Conservation (phyloP, 345 rosid genomes). For the Pugionium dolabratum region DNA sequence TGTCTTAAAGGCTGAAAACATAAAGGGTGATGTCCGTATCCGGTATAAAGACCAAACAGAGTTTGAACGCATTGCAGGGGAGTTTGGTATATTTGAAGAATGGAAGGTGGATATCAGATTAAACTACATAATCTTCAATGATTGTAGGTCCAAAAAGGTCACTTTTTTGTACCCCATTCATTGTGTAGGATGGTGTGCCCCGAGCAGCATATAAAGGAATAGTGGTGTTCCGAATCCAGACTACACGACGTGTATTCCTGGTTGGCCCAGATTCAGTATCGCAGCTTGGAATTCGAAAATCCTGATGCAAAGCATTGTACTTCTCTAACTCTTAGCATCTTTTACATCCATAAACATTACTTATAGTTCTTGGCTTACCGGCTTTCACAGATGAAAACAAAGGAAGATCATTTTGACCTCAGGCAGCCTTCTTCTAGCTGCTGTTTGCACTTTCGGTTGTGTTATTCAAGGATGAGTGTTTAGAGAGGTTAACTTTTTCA, state of each 20-base stretch:
- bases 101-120: conserved; percentile 71
- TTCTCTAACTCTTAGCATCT: conserved; percentile 21
- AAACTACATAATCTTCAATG: conserved; percentile 9
- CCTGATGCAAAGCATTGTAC: conserved; percentile 41
- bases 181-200: conserved; percentile 85
- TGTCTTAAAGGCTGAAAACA: conserved; percentile 62
- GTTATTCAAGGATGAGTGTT: conserved; percentile 15
- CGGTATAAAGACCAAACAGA: conserved; percentile 69
- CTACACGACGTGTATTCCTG: conserved; percentile 67
- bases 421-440: conserved; percentile 24
- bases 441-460: conserved; percentile 31
- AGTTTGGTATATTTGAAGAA: conserved; percentile 91
- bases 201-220: conserved; percentile 94
- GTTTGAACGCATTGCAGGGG: conserved; percentile 72
- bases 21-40: conserved; percentile 70
- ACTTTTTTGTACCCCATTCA: conserved; percentile 9
- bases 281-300: conserved; percentile 62
- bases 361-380: conserved; percentile 20
- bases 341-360: conserved; percentile 5
- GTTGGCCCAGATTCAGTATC: conserved; percentile 65
- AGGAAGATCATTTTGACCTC: conserved; percentile 20
- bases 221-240: conserved; percentile 72
- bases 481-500: not conserved
- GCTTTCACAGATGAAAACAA: conserved; percentile 28
- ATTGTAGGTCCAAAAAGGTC: conserved; percentile 16